phyloP scores from a whole-genome alignment of 1,139 yeast genomes.

The Yamadazyma friedrichii region DNA sequence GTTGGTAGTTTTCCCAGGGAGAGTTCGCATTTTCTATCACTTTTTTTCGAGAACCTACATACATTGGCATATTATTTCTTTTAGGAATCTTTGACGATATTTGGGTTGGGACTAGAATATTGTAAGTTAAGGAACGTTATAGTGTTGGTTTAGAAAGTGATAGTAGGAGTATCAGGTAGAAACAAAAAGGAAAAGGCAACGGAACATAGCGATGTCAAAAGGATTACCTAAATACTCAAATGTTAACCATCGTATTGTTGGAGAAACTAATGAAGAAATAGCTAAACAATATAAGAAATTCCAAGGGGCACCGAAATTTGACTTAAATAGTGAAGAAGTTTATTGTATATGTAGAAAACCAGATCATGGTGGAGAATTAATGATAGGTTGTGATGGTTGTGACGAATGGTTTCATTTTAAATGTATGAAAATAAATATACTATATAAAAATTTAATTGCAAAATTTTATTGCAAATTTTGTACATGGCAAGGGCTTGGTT shows the following conservation, averaged over 20 bases:
- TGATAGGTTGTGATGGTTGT: conserved; percentile 94
- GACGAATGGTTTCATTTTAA: conserved; percentile 93
- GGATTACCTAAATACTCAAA: conserved; percentile 6
- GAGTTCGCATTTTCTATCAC: background rate
- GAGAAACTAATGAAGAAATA: conserved; percentile 33
- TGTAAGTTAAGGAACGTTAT: too few relatives aligned
- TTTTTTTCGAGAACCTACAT: too few relatives aligned
- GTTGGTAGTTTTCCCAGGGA: too few relatives aligned
- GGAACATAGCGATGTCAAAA: background rate
- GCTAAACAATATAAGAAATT: conserved; percentile 47
- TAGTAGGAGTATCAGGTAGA: too few relatives aligned
- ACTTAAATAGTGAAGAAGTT: conserved; percentile 57
- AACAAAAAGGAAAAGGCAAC: too few relatives aligned
- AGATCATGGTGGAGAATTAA: conserved; percentile 72
- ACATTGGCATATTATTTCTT: too few relatives aligned
- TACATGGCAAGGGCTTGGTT: conserved; percentile 43
- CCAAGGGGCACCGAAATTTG: conserved; percentile 42
- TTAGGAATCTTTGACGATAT: too few relatives aligned
- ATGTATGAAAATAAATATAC: conserved; percentile 64
- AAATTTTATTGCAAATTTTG: conserved; percentile 78
- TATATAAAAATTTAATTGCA: conserved; percentile 56
- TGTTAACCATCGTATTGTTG: conserved; percentile 9
- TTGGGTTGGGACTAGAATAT: too few relatives aligned
- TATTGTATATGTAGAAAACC: conserved; percentile 80
- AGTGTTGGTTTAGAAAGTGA: too few relatives aligned